A percentile compares a stretch with the other conserved stretches of the same genome.
Conservation (phyloP, 257 asterid genomes). For the Salvia miltiorrhiza region DNA sequence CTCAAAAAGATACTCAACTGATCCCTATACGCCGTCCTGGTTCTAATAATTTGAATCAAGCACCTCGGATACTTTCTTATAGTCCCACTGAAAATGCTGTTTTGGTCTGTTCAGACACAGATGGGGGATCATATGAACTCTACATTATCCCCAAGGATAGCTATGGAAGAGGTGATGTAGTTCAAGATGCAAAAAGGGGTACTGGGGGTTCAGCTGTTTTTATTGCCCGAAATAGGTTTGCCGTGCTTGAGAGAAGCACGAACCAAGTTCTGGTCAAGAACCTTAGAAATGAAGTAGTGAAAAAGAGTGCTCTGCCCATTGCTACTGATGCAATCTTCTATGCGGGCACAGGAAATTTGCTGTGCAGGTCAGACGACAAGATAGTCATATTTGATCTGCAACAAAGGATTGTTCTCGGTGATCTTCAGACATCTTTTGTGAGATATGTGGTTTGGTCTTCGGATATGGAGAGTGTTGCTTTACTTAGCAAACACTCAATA, state of each 20-base stretch:
- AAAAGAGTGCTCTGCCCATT: constrained; percentile 67
- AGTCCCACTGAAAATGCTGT: constrained; percentile 93
- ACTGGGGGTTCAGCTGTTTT: constrained; percentile 87
- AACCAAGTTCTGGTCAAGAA: constrained; percentile 82
- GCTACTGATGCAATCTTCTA: constrained; percentile 87
- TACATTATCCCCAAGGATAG: constrained; percentile 78
- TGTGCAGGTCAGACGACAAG: constrained; percentile 94
- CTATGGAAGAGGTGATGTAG: constrained; percentile 73
- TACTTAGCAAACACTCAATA: constrained; percentile 91
- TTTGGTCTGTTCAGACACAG: constrained; percentile 80
- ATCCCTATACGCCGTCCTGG: constrained; percentile 92
- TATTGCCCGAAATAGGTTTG: constrained; percentile 87
- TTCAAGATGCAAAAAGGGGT: constrained; percentile 90
- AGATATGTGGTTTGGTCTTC: constrained; percentile 91
- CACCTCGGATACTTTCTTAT: constrained; percentile 78
- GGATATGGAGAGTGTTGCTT: constrained; percentile 92
- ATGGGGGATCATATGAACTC: constrained; percentile 99
- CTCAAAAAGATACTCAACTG: constrained; percentile 83
- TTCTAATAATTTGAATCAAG: constrained; percentile 78
- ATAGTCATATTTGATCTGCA: constrained; percentile 88
- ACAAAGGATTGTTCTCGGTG: constrained; percentile 77
- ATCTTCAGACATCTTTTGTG: constrained; percentile 75
- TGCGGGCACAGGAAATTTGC: constrained; percentile 92
- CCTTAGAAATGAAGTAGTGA: constrained; percentile 74
- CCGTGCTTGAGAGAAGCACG: constrained; percentile 86